phyloP scores from a whole-genome alignment of 768 basidiomycete genomes.

The Tremella mesenterica region DNA sequence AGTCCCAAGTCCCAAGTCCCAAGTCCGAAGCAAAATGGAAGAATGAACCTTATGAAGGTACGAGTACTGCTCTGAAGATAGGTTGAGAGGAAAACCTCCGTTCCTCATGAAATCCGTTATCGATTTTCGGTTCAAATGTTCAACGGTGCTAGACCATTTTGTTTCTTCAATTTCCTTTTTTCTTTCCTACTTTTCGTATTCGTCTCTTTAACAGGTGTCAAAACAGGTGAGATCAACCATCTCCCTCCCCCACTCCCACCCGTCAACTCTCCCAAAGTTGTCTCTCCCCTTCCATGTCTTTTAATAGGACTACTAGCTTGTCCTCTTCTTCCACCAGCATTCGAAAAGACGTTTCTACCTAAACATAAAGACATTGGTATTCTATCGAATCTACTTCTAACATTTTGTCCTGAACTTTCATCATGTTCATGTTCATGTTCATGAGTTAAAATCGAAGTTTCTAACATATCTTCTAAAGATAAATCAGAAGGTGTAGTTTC shows the following conservation, averaged over 20 bases:
- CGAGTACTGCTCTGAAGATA: no score
- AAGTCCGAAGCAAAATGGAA: not conserved
- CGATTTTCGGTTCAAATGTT: no score
- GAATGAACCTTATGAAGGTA: no score
- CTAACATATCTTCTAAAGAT: conserved; percentile 37
- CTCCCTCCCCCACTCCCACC: not conserved
- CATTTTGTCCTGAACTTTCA: not conserved
- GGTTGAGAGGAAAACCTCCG: no score
- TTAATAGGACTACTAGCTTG: not conserved
- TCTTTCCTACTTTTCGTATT: not conserved
- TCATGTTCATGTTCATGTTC: not conserved
- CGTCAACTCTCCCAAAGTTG: not conserved
- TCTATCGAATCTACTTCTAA: not conserved
- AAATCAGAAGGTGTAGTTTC: conserved; percentile 21
- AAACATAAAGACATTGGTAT: not conserved
- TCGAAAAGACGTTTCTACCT: not conserved
- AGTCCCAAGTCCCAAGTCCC: no score
- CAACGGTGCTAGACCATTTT: no score
- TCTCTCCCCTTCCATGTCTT: not conserved
- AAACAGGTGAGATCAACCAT: not conserved
- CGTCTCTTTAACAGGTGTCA: not conserved
- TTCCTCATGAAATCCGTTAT: no score
- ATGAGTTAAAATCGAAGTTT: conserved; percentile 2
- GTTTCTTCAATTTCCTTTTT: not conserved
- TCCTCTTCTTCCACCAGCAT: no score